A percentile compares a stretch with the other conserved stretches of the same genome.
phyloP scores from a whole-genome alignment of 768 basidiomycete genomes.

The Sarcomyxa edulis region DNA sequence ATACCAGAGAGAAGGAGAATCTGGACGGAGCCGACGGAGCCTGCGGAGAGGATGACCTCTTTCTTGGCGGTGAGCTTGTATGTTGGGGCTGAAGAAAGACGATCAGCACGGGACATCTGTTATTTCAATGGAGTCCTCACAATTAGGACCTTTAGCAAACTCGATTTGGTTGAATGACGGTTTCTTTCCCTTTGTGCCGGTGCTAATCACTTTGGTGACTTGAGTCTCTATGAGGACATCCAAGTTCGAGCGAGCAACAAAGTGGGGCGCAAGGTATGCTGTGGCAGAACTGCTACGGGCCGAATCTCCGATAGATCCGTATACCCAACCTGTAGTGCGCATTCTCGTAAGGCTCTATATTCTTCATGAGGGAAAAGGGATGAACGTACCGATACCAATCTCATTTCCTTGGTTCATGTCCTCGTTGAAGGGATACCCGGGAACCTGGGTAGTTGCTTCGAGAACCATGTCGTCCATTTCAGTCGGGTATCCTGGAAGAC shows the following conservation, averaged over 20 bases:
- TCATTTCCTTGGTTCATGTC: constrained; percentile 14
- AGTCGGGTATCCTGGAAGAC: constrained; percentile 3
- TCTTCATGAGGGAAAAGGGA: background rate
- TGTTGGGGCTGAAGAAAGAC: constrained; percentile 2
- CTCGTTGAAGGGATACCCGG: constrained; percentile 11
- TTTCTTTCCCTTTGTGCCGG: background rate
- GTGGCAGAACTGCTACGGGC: constrained; percentile 16
- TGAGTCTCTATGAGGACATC: constrained; percentile 15
- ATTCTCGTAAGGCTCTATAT: background rate
- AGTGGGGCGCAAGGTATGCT: constrained; percentile 12
- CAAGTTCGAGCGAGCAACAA: constrained; percentile 16
- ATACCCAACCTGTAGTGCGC: constrained; percentile 12
- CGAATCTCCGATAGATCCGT: constrained; percentile 11
- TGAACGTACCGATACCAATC: constrained; percentile 12
- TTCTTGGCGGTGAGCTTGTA: constrained; percentile 11
- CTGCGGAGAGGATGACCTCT: constrained; percentile 19
- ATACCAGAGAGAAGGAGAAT: constrained; percentile 6
- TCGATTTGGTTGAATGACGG: constrained; percentile 9
- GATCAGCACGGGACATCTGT: too few species aligned
- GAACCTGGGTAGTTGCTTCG: constrained; percentile 1
- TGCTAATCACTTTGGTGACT: constrained; percentile 13
- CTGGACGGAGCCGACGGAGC: constrained; percentile 14
- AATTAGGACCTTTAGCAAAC: constrained; percentile 16
- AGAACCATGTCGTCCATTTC: constrained; percentile 2
- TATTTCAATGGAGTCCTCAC: too few species aligned